Base-by-base conservation (phyloP, 2,329 filamentous ascomycete species). In the Colletotrichum sp. region DNA sequence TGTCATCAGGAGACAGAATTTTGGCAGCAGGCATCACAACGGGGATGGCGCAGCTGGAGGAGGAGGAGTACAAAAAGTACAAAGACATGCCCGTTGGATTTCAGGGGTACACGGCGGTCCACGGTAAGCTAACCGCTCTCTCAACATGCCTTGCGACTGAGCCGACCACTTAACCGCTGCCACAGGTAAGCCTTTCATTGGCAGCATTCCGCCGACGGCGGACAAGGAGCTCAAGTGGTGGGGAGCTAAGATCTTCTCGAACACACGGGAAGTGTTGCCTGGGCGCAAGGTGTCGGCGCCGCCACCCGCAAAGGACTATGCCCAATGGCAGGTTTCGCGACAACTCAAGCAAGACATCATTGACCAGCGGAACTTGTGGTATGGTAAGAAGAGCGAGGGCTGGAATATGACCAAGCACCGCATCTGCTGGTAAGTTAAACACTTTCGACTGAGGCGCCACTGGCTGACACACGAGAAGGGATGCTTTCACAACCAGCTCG, bases 381-480 rank as follows among this genome's bases (percentile, higher is more conserved):
- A 92, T 78, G 92, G 91, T 10, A 86, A 88, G 65, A 88, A 89
- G 25, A 88, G 89, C 36, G 87, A 86, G 15, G 80, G 83, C 58
- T 93, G 90, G 91, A 88, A 90, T 77, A 88, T 92, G 82, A 88
- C 89, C 71, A 90, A 92, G 79, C 89, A 93, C 79, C 88, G 92
- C 8, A 91, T 94, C 74, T 94, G 92, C 87, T 94, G 92, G 92
- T 93, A 82, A 82, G 89, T 84, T 7, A 3, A 0, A n/a, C 61
- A 27, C 16, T 36, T 36, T 2, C 58, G 6, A 27, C 18, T 8
- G 43, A 18, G 2, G 27, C n/a, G 30, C 18, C 55, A 10, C 12
- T 6, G 7, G 27, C 66, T 76, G 4, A 77, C 66, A 10, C 30
- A 22, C n/a, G 8, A 56, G 7, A 70, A 93, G 92, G 92, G 92